A percentile compares a stretch with the other conserved stretches of the same genome.
phyloP scores from a whole-genome alignment of 1,139 yeast species.

The Candida labiduridarum region DNA sequence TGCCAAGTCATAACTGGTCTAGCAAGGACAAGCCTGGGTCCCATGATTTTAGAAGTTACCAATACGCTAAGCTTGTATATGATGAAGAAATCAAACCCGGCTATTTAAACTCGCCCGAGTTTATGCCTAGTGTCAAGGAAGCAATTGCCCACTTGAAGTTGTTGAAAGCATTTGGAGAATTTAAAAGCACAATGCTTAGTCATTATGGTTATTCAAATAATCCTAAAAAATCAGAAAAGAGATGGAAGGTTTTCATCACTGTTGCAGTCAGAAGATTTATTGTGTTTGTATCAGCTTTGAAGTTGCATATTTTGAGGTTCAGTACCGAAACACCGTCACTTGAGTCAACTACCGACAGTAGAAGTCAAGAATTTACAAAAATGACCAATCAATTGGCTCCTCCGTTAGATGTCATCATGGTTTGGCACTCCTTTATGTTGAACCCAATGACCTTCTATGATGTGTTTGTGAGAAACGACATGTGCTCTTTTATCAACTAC shows the following conservation, averaged over 20 bases:
- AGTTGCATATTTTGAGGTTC: background rate
- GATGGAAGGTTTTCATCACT: conserved; percentile 34
- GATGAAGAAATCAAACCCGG: no score
- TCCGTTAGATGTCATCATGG: conserved; percentile 40
- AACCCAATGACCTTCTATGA: conserved; percentile 27
- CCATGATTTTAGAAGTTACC: no score
- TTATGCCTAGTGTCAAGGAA: no score
- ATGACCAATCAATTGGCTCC: conserved; percentile 18
- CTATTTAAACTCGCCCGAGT: no score
- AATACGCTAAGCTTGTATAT: no score
- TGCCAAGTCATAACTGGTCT: no score
- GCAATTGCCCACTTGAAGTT: no score
- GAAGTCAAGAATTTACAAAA: background rate
- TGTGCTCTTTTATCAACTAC: conserved; percentile 22
- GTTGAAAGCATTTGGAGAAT: conserved; percentile 25
- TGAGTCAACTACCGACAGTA: background rate
- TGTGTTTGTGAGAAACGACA: conserved; percentile 26
- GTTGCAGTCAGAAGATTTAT: conserved; percentile 34
- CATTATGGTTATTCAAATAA: background rate
- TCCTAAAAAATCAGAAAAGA: conserved; percentile 18
- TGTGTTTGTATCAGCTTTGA: conserved; percentile 26
- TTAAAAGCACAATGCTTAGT: no score
- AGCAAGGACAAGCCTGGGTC: no score
- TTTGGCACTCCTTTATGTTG: conserved; percentile 35
- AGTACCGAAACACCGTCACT: background rate